Percentiles rank a stretch among this genome's conserved stretches.
These are phyloP conservation scores for Pyricularia sp. DNA, from an alignment of 2,329 filamentous ascomycete genomes.

Conservation along the genomic window DNA sequence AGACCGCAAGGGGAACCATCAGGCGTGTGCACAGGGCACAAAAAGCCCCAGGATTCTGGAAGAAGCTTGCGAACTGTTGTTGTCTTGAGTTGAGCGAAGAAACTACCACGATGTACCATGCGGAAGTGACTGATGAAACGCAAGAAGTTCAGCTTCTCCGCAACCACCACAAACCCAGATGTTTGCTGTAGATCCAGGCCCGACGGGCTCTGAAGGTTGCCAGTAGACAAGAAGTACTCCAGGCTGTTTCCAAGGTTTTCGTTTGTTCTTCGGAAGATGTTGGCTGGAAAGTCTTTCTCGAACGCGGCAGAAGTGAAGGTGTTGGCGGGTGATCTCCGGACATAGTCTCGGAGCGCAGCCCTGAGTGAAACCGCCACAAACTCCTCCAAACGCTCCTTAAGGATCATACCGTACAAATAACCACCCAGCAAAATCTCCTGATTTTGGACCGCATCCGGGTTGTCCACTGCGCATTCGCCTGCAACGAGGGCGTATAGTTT, in stretches of 20 bases:
- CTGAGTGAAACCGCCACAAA: conserved; percentile 55
- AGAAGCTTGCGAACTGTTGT: conserved; percentile 92
- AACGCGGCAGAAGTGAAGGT: conserved; percentile 74
- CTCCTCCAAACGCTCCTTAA: conserved; percentile 92
- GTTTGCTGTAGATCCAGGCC: conserved; percentile 91
- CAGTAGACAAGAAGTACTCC: conserved; percentile 94
- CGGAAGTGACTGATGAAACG: conserved; percentile 98
- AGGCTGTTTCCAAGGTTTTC: conserved; percentile 81
- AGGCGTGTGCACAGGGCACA: conserved; percentile 95
- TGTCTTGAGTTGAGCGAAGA: conserved; percentile 96
- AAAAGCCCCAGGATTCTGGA: conserved; percentile 95
- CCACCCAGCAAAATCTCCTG: conserved; percentile 92
- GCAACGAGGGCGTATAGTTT: conserved; percentile 92
- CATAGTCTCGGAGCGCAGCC: conserved; percentile 44
- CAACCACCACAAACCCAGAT: conserved; percentile 91
- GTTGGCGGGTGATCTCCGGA: conserved; percentile 47
- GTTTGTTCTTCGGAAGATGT: conserved; percentile 72
- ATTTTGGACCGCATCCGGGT: conserved; percentile 92
- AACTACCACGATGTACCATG: conserved; percentile 97
- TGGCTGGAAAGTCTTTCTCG: conserved; percentile 65
- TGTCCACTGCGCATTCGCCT: conserved; percentile 87
- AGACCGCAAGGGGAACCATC: conserved; percentile 93
- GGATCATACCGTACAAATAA: conserved; percentile 87
- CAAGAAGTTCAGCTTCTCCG: conserved; percentile 97
- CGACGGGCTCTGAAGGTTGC: conserved; percentile 83